These are phyloP conservation scores for Aeminium ludgeri DNA, from an alignment of 495 filamentous ascomycete genomes.

Conservation along the genomic window DNA sequence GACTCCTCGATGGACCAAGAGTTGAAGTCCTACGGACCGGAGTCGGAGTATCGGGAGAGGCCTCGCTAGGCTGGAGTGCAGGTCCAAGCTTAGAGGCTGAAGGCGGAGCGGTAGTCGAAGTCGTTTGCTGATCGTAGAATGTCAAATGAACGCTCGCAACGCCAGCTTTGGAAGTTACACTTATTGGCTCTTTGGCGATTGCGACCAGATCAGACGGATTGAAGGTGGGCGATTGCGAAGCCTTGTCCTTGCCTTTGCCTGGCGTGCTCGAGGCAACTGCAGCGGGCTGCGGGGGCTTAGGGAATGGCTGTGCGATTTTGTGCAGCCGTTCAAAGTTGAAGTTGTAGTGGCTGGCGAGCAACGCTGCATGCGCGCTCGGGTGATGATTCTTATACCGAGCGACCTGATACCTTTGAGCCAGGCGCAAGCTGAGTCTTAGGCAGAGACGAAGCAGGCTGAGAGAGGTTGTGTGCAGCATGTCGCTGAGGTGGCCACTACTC, in stretches of 20 bases:
- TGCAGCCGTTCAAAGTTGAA: slow-evolving; percentile 81
- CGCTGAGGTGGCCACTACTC: slow-evolving; percentile 74
- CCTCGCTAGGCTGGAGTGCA: slow-evolving; percentile 7
- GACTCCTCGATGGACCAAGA: slow-evolving; percentile 17
- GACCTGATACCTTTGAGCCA: slow-evolving; percentile 85
- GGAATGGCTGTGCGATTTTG: slow-evolving; percentile 66
- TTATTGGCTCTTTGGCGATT: slow-evolving; percentile 39
- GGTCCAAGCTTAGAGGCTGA: slow-evolving; percentile 6
- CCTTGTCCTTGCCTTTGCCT: slow-evolving; percentile 60
- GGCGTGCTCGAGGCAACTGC: slow-evolving; percentile 27
- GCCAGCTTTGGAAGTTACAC: slow-evolving; percentile 25
- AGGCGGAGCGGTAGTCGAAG: neutral
- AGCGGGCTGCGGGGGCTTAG: slow-evolving; percentile 38
- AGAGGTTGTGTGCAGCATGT: slow-evolving; percentile 74
- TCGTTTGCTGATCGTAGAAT: slow-evolving; percentile 38
- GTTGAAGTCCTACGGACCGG: slow-evolving; percentile 29
- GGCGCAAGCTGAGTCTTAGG: slow-evolving; percentile 58
- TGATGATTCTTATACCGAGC: slow-evolving; percentile 53
- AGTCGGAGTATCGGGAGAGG: slow-evolving; percentile 27
- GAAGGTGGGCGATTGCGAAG: slow-evolving; percentile 28
- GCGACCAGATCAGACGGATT: slow-evolving; percentile 65
- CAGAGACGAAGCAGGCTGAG: slow-evolving; percentile 55
- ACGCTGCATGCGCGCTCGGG: slow-evolving; percentile 46
- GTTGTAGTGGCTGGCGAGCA: slow-evolving; percentile 79
- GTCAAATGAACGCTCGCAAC: slow-evolving; percentile 49